Base-by-base conservation (phyloP, 73 alveolate genomes). In the Paramecium tetraurelia region DNA sequence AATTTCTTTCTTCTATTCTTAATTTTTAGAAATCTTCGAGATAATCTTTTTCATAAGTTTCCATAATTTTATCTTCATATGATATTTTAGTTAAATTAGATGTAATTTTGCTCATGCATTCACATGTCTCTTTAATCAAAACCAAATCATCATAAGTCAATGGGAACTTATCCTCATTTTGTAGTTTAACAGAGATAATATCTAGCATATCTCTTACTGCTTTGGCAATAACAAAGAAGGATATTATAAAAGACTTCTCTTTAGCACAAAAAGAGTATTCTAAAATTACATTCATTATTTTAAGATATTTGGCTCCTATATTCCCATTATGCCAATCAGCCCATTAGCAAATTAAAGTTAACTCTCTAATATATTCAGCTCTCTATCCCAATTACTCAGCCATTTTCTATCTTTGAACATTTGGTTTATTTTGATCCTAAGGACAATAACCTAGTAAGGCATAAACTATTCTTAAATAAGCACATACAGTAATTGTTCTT, bases 281-380 rank as follows among this genome's bases (percentile, higher is more conserved):
- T 53, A 93, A 44, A 43, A 92, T 92, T 71, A 63, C 89, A 29
- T 93, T 92, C 27, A 96, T 92, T 20, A 95, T 93, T 85, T 96
- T 95, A 16, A 96, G 85, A 92, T 95, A 96, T 86, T 96, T 96
- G 41, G 97, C 96, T 3, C 96, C 98, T 36, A 96, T 94, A 80
- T 92, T 92, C 0, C 97, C 97, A 18, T 93, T 85, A 21, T 70
- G 85, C 98, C 99, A 96, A 53, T 98, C 99, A 21, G 99, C 95
- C 71, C 96, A 94, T 57, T 96, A 97, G 69, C 99, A 96, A 14
- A 96, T 77, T 72, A 92, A 83, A 0, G 99, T 96, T 38, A 96
- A 46, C 18, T 94, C 92, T 92, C 94, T 92, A 33, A 96, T 59
- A 46, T 58, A 93, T 24, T 72, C 87, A 29, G 85, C 77, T 40